These are phyloP conservation scores for Endoconidiophora polonica DNA, from an alignment of 2,329 filamentous ascomycete species.

Conservation along the genomic window DNA sequence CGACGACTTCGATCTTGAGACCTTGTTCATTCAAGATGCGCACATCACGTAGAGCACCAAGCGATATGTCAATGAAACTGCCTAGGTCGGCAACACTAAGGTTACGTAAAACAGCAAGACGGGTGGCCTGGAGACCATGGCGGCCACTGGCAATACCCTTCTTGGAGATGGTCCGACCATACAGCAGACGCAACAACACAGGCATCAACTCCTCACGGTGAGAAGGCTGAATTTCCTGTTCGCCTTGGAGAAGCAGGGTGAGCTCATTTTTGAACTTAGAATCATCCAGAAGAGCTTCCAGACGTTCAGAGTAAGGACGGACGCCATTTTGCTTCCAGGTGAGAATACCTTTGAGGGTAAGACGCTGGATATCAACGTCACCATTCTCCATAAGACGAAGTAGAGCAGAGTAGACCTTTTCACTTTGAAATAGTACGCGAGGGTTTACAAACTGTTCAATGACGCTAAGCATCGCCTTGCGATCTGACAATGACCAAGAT, in stretches of 20 bases:
- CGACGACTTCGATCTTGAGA: conserved; percentile 33
- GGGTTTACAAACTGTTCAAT: conserved; percentile 81
- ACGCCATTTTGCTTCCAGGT: conserved; percentile 75
- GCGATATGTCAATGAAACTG: conserved; percentile 68
- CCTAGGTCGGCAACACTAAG: conserved; percentile 58
- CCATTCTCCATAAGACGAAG: conserved; percentile 68
- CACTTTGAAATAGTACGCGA: conserved; percentile 59
- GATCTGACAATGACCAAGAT: conserved; percentile 60
- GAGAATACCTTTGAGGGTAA: conserved; percentile 67
- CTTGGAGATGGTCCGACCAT: conserved; percentile 74
- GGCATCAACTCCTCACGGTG: conserved; percentile 67
- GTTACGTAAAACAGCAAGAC: conserved; percentile 65
- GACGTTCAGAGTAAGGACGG: conserved; percentile 63
- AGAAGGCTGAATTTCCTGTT: conserved; percentile 53
- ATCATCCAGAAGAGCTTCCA: conserved; percentile 79
- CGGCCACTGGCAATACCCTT: conserved; percentile 61
- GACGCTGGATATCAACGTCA: conserved; percentile 76
- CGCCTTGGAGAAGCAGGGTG: conserved; percentile 68
- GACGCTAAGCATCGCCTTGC: conserved; percentile 65
- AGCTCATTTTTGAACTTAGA: conserved; percentile 85
- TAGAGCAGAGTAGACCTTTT: conserved; percentile 60
- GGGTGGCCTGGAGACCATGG: conserved; percentile 63
- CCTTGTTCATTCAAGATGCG: conserved; percentile 35
- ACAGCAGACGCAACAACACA: conserved; percentile 70
- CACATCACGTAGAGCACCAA: conserved; percentile 50